Evolutionary conservation across 208 protist genomes (phyloP).

Genomic region (Crithidia brevicula): DNA sequence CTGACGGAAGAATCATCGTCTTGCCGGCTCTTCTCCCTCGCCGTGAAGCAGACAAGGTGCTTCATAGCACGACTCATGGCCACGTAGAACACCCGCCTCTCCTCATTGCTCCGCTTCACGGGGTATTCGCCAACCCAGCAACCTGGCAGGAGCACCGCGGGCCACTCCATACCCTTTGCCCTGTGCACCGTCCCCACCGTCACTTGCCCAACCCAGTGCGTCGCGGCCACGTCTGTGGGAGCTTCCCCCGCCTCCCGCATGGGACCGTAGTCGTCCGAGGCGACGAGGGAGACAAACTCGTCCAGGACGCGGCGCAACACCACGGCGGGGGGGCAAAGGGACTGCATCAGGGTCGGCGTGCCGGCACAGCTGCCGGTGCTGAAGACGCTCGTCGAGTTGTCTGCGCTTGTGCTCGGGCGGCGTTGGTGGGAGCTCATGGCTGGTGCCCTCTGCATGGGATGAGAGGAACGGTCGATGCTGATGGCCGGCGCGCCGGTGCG

Average conservation of each 20-base stretch:
- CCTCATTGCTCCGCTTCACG: constrained; percentile 45
- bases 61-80: constrained; percentile 86
- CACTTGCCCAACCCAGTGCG: constrained; percentile 37
- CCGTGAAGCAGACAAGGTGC: constrained; percentile 76
- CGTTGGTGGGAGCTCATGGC: constrained; percentile 2
- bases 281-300: constrained; percentile 70
- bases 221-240: background rate
- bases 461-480: no score
- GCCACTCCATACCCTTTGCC: constrained; percentile 91
- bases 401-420: background rate
- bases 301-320: constrained; percentile 75
- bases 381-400: constrained; percentile 25
- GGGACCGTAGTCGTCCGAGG: constrained; percentile 80
- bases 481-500: background rate
- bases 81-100: constrained; percentile 89
- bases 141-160: constrained; percentile 70
- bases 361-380: constrained; percentile 9
- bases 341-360: constrained; percentile 13
- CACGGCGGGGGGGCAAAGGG: constrained; percentile 22
- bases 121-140: constrained; percentile 85
- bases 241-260: constrained; percentile 14
- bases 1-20: no score
- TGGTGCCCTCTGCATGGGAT: no score
- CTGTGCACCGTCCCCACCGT: constrained; percentile 82
- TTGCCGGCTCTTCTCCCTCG: constrained; percentile 27